Evolutionary conservation across 2,329 filamentous ascomycete species (phyloP).

Genomic region (Diaporthe batatas): DNA sequence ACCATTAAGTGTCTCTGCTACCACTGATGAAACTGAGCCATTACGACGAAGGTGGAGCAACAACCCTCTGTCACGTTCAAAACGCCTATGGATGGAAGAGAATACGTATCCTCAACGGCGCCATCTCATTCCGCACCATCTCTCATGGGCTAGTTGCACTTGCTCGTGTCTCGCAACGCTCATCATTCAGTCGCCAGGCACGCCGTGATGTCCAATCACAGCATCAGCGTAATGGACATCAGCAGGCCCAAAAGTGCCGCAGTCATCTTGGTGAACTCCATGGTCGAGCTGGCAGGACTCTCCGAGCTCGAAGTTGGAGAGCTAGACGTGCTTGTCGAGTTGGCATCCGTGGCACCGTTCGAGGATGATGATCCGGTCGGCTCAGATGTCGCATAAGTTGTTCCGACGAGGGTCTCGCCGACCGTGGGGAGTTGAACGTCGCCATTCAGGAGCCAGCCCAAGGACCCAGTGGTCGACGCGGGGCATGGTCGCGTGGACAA

Average conservation of each 20-base stretch:
- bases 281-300: conserved; percentile 59
- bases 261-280: conserved; percentile 64
- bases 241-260: conserved; percentile 64
- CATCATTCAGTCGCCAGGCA: neutral
- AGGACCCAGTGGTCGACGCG: conserved; percentile 68
- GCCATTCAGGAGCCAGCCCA: conserved; percentile 79
- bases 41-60: neutral
- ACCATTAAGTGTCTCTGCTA: neutral
- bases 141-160: neutral
- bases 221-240: conserved; percentile 65
- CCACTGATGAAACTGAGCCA: neutral
- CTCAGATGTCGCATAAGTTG: conserved; percentile 44
- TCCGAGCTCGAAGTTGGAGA: conserved; percentile 50
- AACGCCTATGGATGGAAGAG: conserved; percentile 1
- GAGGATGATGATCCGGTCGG: conserved; percentile 39
- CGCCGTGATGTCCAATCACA: conserved; percentile 51
- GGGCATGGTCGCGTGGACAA: conserved; percentile 79
- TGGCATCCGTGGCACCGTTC: neutral
- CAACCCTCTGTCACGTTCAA: neutral
- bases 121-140: neutral
- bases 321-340: conserved; percentile 48
- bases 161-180: neutral
- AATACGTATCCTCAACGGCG: neutral
- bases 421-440: conserved; percentile 78
- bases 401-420: conserved; percentile 62